Conservation (phyloP, 768 basidiomycete genomes). For the Collybiopsis confluens region DNA sequence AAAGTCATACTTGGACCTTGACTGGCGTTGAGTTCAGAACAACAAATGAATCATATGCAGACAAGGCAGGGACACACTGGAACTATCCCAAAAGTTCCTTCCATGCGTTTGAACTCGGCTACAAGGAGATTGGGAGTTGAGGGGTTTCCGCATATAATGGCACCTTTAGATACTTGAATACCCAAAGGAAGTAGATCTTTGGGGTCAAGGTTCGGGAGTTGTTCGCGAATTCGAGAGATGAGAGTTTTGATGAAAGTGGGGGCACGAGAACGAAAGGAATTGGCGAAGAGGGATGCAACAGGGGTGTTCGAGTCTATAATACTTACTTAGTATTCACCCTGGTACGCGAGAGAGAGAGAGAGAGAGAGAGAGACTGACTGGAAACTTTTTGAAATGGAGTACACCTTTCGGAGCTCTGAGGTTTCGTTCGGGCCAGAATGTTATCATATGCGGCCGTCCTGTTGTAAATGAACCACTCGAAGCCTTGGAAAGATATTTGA, state of each 20-base stretch:
- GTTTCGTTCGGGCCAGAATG: slow-evolving; percentile 74
- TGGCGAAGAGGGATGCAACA: slow-evolving; percentile 18
- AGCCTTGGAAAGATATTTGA: slow-evolving; percentile 73
- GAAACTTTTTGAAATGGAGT: slow-evolving; percentile 35
- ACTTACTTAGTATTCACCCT: too few relatives aligned
- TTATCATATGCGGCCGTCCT: slow-evolving; percentile 84
- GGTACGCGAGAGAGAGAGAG: too few relatives aligned
- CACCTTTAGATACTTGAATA: slow-evolving; percentile 72
- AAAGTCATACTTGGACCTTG: slow-evolving; percentile 75
- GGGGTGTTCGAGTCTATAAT: not conserved
- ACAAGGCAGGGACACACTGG: slow-evolving; percentile 44
- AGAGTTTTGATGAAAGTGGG: slow-evolving; percentile 36
- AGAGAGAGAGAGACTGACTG: slow-evolving; percentile 23
- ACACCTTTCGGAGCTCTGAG: slow-evolving; percentile 34
- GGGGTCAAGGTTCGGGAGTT: slow-evolving; percentile 69
- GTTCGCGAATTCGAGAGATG: slow-evolving; percentile 49
- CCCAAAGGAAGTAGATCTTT: slow-evolving; percentile 87
- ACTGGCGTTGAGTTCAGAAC: slow-evolving; percentile 34
- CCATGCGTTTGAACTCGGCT: slow-evolving; percentile 70
- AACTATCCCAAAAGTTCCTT: slow-evolving; percentile 78
- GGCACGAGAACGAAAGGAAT: slow-evolving; percentile 22
- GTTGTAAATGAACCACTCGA: slow-evolving; percentile 94
- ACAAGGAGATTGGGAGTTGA: slow-evolving; percentile 83
- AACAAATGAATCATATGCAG: not conserved
- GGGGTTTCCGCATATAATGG: slow-evolving; percentile 79